Evolutionary conservation across 208 protist species (phyloP).

Genomic region (Trypanosomatidae sp.): DNA sequence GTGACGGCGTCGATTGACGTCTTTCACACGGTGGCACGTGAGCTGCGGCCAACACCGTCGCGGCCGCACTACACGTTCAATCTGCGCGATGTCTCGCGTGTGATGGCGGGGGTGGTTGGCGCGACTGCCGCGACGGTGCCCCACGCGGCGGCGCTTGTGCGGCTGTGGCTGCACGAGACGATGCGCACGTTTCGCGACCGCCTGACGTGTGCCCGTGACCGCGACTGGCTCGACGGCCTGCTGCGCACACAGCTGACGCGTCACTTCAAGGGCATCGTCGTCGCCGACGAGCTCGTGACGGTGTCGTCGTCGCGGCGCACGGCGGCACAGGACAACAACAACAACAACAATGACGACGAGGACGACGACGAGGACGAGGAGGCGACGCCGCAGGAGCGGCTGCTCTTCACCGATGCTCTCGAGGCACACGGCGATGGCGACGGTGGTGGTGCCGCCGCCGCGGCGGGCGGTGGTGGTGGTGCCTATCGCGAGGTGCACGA

Average conservation of each 20-base stretch:
- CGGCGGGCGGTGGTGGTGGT: too few relatives aligned
- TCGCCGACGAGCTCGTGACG: too few relatives aligned
- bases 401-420: conserved; percentile 80
- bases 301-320: background rate
- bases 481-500: conserved; percentile 88
- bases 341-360: background rate
- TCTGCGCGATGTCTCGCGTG: conserved; percentile 95
- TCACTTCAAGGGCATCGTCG: conserved; percentile 16
- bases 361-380: background rate
- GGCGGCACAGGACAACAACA: background rate
- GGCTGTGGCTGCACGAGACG: conserved; percentile 95
- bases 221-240: conserved; percentile 87
- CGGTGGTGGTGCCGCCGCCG: too few relatives aligned
- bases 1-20: conserved; percentile 92
- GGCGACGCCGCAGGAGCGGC: conserved; percentile 5
- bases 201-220: conserved; percentile 84
- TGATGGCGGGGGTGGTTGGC: conserved; percentile 93
- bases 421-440: too few relatives aligned
- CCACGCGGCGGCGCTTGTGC: conserved; percentile 37
- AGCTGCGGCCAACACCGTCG: conserved; percentile 94
- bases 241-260: conserved; percentile 58
- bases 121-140: conserved; percentile 52
- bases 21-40: conserved; percentile 88
- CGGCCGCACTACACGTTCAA: conserved; percentile 99
- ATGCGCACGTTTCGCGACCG: conserved; percentile 93